Base-by-base conservation (phyloP, 2,329 filamentous ascomycete genomes). In the Fusarium solani-melongenae region DNA sequence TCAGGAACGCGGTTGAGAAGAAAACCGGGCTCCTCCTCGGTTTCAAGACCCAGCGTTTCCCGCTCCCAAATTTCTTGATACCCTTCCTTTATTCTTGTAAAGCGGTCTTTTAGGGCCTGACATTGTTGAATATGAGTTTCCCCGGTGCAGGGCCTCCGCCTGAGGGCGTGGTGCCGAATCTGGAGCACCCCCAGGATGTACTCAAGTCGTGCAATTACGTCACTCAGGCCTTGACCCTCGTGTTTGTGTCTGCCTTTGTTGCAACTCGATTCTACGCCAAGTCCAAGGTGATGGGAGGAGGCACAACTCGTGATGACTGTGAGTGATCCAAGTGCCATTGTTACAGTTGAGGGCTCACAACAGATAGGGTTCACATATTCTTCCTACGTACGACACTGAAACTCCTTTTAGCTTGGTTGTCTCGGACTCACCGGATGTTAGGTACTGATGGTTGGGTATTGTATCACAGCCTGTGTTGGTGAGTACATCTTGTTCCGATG, bases 371-470 rank as follows among this genome's bases (percentile, higher is more conserved):
- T 64, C 33, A 75, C 72, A 5, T 75, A 75, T n/a, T 22, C 53
- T 34, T 71, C 72, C 1, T 74, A 67, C 20, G 33, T 74, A 70
- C 14, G 62, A 33, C 5, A 9, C 10, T 53, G 2, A 31, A 22
- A 29, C 17, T 9, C 14, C 15, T 27, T 36, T 15, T 9, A 14
- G 6, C 5, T 20, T 29, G 34, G 5, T 10, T 24, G 5, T 39
- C 17, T n/a, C 12, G 22, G 22, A 22, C 51, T 57, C 7, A 27
- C 17, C 15, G 14, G 24, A n/a, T 49, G 0, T 22, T 55, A 70
- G 67, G 20, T 67, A 10, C n/a, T 74, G 4, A 74, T 74, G 72
- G 15, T 68, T 5, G 71, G 71, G 1, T 74, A 74, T 44, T 74
- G 72, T 6, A 44, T 64, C 34, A 68, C 71, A 0, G 63, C 65